These are phyloP conservation scores for Boletus edulis DNA, from an alignment of 768 basidiomycete genomes.

Conservation along the genomic window DNA sequence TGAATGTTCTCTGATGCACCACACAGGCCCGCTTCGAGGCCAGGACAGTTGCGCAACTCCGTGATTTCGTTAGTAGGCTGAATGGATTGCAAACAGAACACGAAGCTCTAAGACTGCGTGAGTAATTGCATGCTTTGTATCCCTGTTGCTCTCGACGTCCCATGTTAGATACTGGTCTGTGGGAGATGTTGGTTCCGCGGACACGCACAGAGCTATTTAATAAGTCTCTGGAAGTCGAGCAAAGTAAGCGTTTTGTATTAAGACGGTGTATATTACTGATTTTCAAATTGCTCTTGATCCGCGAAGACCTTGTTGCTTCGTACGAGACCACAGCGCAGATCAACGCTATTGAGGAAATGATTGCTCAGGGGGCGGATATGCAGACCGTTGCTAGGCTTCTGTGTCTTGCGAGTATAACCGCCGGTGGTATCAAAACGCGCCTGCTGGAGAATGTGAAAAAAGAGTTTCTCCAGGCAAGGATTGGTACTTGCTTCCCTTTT, in stretches of 20 bases:
- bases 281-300: not conserved
- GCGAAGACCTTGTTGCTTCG: constrained; percentile 86
- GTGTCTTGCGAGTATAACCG: constrained; percentile 82
- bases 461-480: constrained; percentile 77
- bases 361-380: constrained; percentile 84
- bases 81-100: constrained; percentile 92
- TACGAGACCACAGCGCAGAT: constrained; percentile 83
- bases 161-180: constrained; percentile 80
- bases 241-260: constrained; percentile 55
- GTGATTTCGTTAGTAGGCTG: constrained; percentile 93
- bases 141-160: constrained; percentile 1
- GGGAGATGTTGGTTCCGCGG: constrained; percentile 84
- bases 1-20: constrained; percentile 2
- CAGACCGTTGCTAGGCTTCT: constrained; percentile 74
- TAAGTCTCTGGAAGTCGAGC: constrained; percentile 90
- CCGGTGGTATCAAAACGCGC: constrained; percentile 86
- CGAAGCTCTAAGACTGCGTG: constrained; percentile 84
- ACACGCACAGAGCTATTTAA: constrained; percentile 89
- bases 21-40: constrained; percentile 76
- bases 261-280: constrained; percentile 8
- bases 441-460: constrained; percentile 83
- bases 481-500: not conserved
- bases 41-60: constrained; percentile 87
- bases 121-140: constrained; percentile 27
- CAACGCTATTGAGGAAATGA: constrained; percentile 84